Conservation (phyloP, 148 eudicot genomes). For the Pharnaceum exiguum region DNA sequence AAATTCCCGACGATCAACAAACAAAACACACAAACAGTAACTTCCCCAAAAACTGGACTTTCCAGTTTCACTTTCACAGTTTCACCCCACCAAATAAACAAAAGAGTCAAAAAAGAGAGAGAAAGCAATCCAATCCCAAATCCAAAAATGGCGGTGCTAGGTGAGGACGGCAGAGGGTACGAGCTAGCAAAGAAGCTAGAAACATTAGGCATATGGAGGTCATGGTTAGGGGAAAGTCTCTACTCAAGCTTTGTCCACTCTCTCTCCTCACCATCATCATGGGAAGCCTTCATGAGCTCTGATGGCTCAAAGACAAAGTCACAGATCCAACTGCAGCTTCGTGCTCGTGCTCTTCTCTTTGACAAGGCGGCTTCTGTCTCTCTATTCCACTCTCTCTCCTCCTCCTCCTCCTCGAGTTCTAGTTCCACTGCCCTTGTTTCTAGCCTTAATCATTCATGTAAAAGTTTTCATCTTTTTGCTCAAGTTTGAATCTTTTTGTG, state of each 20-base stretch:
- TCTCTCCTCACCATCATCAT: slow-evolving; percentile 62
- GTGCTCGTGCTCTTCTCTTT: slow-evolving; percentile 91
- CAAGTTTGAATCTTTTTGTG: slow-evolving; percentile 4
- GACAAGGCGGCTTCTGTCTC: slow-evolving; percentile 72
- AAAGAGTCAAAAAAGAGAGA: neutral
- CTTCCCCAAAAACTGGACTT: no score
- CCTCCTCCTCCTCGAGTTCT: slow-evolving; percentile 12
- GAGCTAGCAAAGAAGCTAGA: slow-evolving; percentile 83
- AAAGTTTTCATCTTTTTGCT: neutral
- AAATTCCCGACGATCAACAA: no score
- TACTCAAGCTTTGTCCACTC: slow-evolving; percentile 51
- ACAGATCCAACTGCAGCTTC: slow-evolving; percentile 68
- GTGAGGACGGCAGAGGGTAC: slow-evolving; percentile 78
- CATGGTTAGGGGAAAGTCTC: slow-evolving; percentile 81
- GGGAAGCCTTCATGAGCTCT: slow-evolving; percentile 69
- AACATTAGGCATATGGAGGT: slow-evolving; percentile 66
- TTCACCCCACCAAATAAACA: no score
- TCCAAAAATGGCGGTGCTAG: slow-evolving; percentile 63
- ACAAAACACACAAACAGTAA: no score
- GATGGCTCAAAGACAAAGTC: slow-evolving; percentile 44
- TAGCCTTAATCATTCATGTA: slow-evolving; percentile 65
- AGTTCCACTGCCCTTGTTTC: slow-evolving; percentile 22
- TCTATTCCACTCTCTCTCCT: slow-evolving; percentile 24
- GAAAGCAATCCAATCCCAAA: no score
- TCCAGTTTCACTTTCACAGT: no score